phyloP scores from a whole-genome alignment of 2,329 filamentous ascomycete genomes.

The Macrophomina pseudophaseolina region DNA sequence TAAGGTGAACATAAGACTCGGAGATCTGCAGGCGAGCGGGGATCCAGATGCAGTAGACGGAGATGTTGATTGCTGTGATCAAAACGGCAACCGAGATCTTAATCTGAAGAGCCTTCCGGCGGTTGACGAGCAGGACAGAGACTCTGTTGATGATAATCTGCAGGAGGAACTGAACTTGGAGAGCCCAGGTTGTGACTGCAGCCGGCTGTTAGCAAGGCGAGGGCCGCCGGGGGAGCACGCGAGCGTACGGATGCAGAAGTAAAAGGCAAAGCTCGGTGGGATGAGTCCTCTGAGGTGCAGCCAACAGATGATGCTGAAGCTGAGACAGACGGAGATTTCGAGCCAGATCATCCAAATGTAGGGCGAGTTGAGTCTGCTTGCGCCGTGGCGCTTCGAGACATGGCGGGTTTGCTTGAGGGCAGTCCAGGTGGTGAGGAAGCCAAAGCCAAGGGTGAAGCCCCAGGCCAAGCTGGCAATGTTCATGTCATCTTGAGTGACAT shows the following conservation, averaged over 20 bases:
- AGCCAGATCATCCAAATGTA: constrained; percentile 21
- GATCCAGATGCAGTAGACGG: constrained; percentile 38
- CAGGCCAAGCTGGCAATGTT: constrained; percentile 13
- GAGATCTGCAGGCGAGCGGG: constrained; percentile 36
- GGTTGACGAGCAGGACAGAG: constrained; percentile 23
- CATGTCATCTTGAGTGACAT: constrained; percentile 15
- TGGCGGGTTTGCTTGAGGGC: constrained; percentile 35
- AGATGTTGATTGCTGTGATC: constrained; percentile 38
- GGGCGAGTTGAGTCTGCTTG: constrained; percentile 1
- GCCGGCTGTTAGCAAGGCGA: not conserved
- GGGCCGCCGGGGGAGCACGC: rapidly evolving
- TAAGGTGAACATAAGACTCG: constrained; percentile 33
- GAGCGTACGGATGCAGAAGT: constrained; percentile 26
- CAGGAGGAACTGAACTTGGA: constrained; percentile 28
- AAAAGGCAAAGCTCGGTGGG: constrained; percentile 4
- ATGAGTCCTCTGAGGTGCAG: not conserved
- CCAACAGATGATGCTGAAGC: constrained; percentile 20
- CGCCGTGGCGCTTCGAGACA: constrained; percentile 36
- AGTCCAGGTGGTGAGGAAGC: constrained; percentile 48
- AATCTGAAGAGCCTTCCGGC: not conserved
- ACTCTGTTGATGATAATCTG: constrained; percentile 40
- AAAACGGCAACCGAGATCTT: constrained; percentile 18
- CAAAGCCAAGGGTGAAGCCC: constrained; percentile 51
- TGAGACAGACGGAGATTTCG: constrained; percentile 5
- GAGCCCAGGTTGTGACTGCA: constrained; percentile 11